These are phyloP conservation scores for Candida insectalens DNA, from an alignment of 805 yeast genomes.

Conservation along the genomic window DNA sequence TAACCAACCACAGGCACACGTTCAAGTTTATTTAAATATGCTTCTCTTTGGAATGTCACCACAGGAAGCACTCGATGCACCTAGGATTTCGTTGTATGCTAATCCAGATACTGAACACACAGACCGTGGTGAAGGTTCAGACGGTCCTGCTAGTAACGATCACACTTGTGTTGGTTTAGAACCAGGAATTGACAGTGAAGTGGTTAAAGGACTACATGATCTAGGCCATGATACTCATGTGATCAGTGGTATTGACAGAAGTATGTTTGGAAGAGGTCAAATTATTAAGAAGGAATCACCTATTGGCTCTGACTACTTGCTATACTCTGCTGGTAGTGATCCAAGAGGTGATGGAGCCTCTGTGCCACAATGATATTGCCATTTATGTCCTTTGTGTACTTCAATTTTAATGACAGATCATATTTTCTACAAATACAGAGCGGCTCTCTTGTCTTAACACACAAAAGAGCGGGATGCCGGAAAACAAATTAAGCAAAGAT, in stretches of 20 bases:
- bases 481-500: too few species aligned
- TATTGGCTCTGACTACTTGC: background rate
- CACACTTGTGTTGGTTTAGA: conserved; percentile 55
- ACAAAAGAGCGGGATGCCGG: too few species aligned
- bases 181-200: conserved; percentile 45
- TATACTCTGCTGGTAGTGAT: conserved; percentile 65
- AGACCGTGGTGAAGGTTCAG: conserved; percentile 50
- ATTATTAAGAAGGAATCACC: conserved; percentile 41
- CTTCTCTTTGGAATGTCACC: conserved; percentile 53
- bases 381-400: too few species aligned
- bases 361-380: conserved; percentile 36
- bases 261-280: conserved; percentile 55
- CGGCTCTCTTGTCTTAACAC: too few species aligned
- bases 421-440: too few species aligned
- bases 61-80: conserved; percentile 68
- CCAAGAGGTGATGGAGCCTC: conserved; percentile 84
- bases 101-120: conserved; percentile 30
- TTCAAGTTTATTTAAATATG: conserved; percentile 66
- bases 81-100: conserved; percentile 58
- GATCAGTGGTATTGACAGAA: conserved; percentile 32
- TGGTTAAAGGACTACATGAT: conserved; percentile 32
- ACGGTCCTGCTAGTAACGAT: conserved; percentile 54
- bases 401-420: too few species aligned
- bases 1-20: conserved; percentile 81
- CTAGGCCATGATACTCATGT: conserved; percentile 51